phyloP scores from a whole-genome alignment of 2,329 filamentous ascomycete species.

The Trichoderma arundinaceum region DNA sequence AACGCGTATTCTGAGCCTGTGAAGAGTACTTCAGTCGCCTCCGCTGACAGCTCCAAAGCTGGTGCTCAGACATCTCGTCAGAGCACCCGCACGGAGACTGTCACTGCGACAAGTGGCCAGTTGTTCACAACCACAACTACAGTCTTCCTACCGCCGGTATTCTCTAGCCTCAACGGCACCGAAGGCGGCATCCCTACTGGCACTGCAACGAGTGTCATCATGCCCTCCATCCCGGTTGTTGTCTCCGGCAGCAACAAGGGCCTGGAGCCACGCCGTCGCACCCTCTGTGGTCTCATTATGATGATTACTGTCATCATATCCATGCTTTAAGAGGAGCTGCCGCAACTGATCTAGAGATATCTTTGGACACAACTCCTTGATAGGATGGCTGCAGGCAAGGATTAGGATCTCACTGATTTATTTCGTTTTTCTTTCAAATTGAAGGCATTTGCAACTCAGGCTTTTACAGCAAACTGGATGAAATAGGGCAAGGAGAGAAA shows the following conservation, averaged over 20 bases:
- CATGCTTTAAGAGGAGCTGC: slow-evolving; percentile 39
- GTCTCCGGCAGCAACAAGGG: slow-evolving; percentile 45
- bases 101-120: slow-evolving; percentile 43
- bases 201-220: slow-evolving; percentile 36
- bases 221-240: slow-evolving; percentile 37
- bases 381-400: not conserved
- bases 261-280: slow-evolving; percentile 41
- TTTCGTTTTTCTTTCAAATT: not conserved
- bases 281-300: slow-evolving; percentile 47
- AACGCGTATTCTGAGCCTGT: slow-evolving; percentile 22
- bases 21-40: slow-evolving; percentile 27
- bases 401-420: not conserved
- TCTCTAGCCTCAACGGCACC: slow-evolving; percentile 42
- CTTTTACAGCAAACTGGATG: slow-evolving; percentile 19
- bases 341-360: not conserved
- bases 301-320: slow-evolving; percentile 45
- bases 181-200: slow-evolving; percentile 36
- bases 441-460: not conserved
- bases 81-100: slow-evolving; percentile 42
- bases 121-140: slow-evolving; percentile 43
- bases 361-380: slow-evolving; percentile 7
- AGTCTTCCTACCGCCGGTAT: slow-evolving; percentile 40
- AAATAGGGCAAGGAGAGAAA: slow-evolving; percentile 4
- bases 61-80: slow-evolving; percentile 33
- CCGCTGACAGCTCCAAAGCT: slow-evolving; percentile 37